Percentiles rank a stretch among this genome's conserved stretches.
These are phyloP conservation scores for Quercus engelmannii DNA, from an alignment of 306 rosid species.

Conservation along the genomic window DNA sequence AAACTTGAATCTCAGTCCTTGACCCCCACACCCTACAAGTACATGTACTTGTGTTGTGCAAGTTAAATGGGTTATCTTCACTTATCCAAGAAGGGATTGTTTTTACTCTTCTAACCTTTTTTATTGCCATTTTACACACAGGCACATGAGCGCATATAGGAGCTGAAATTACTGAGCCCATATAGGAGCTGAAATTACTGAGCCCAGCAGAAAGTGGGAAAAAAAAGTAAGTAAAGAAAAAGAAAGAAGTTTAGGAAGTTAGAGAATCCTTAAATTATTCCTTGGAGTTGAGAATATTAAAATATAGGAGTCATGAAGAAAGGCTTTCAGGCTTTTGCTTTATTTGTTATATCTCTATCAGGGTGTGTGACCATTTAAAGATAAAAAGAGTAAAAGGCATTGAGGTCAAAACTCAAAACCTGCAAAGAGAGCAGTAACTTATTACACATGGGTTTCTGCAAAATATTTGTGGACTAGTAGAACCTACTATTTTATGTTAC, in stretches of 20 bases:
- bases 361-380: not conserved
- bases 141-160: too few species aligned
- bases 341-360: not conserved
- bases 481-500: constrained; percentile 21
- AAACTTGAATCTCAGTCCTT: accelerated
- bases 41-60: too few species aligned
- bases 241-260: not conserved
- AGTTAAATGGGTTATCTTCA: too few species aligned
- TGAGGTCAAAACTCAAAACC: constrained; percentile 35
- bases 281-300: not conserved
- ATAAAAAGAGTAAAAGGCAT: not conserved
- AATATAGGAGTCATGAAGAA: not conserved
- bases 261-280: not conserved
- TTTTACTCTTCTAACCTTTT: not conserved
- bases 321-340: not conserved
- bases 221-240: too few species aligned
- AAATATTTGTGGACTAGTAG: constrained; percentile 20
- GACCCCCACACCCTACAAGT: accelerated
- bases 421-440: not conserved
- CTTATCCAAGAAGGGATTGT: not conserved
- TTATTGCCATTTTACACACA: too few species aligned
- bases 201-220: not conserved
- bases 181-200: not conserved
- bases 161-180: not conserved
- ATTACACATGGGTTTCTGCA: constrained; percentile 46